Percentiles rank a stretch among this genome's conserved stretches.
Evolutionary conservation across 2,329 filamentous ascomycete genomes (phyloP).

Genomic region (Pseudogymnoascus destructans): DNA sequence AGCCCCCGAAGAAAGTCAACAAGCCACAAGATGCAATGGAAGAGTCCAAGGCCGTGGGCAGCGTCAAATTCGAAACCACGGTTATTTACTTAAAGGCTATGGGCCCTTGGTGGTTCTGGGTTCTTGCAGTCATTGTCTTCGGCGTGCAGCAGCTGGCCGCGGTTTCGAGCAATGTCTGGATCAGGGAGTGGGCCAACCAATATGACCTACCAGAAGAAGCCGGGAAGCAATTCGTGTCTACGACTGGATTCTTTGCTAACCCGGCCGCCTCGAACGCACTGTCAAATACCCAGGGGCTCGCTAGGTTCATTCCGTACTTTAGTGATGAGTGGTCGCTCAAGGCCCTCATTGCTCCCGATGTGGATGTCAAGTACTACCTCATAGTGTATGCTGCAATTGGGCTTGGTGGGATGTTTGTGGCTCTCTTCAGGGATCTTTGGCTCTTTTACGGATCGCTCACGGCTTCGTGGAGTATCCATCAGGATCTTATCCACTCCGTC

Average conservation of each 20-base stretch:
- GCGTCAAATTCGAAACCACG: slow-evolving; percentile 80
- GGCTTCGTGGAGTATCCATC: slow-evolving; percentile 76
- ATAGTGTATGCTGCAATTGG: slow-evolving; percentile 71
- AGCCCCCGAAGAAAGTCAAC: slow-evolving; percentile 30
- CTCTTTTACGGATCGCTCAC: slow-evolving; percentile 85
- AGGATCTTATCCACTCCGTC: slow-evolving; percentile 62
- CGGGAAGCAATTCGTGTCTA: neutral
- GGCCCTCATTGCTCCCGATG: slow-evolving; percentile 33
- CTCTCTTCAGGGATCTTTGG: slow-evolving; percentile 70
- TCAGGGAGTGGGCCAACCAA: slow-evolving; percentile 86
- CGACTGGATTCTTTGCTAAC: slow-evolving; percentile 21
- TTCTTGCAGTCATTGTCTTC: slow-evolving; percentile 62
- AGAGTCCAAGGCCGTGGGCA: slow-evolving; percentile 72
- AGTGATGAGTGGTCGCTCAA: slow-evolving; percentile 24
- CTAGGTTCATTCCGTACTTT: slow-evolving; percentile 25
- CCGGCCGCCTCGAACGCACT: slow-evolving; percentile 20
- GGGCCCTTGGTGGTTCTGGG: slow-evolving; percentile 97
- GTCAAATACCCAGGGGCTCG: slow-evolving; percentile 17
- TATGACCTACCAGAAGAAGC: slow-evolving; percentile 43
- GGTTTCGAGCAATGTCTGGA: slow-evolving; percentile 87
- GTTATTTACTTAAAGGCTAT: slow-evolving; percentile 76
- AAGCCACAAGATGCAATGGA: slow-evolving; percentile 39
- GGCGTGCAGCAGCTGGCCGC: slow-evolving; percentile 70
- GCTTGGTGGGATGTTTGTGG: slow-evolving; percentile 62
- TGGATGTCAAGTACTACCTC: slow-evolving; percentile 77